These are phyloP conservation scores for Adiantum capillusveneris DNA, from an alignment of 75 land plant species.

Conservation along the genomic window DNA sequence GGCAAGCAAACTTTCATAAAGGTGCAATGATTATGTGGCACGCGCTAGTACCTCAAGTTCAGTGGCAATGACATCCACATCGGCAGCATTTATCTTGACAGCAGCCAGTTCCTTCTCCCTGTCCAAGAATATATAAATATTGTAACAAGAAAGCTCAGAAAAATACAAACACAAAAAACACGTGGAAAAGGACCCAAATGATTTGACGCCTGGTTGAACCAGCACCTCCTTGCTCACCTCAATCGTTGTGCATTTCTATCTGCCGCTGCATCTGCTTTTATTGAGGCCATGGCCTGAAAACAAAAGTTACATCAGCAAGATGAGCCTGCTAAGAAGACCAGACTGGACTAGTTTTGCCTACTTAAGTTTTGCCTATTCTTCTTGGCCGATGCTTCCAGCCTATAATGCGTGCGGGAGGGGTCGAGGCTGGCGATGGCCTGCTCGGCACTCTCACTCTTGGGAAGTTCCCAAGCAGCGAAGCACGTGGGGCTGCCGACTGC, in stretches of 20 bases:
- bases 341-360: too few species aligned
- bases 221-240: conserved; percentile 23
- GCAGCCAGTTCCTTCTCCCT: conserved; percentile 97
- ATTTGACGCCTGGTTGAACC: background rate
- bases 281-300: conserved; percentile 81
- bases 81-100: conserved; percentile 75
- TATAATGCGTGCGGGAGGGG: too few species aligned
- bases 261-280: conserved; percentile 63
- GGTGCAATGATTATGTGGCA: conserved; percentile 45
- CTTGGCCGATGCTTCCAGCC: too few species aligned
- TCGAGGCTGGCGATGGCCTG: too few species aligned
- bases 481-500: too few species aligned
- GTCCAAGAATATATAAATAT: conserved; percentile 1
- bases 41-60: conserved; percentile 68
- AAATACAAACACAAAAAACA: too few species aligned
- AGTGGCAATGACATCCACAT: conserved; percentile 11
- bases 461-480: too few species aligned
- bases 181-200: too few species aligned
- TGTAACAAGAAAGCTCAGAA: background rate
- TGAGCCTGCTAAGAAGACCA: too few species aligned
- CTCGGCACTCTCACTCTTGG: too few species aligned
- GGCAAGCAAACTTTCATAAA: too few species aligned
- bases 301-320: background rate
- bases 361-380: too few species aligned
- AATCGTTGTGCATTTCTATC: conserved; percentile 69